These are phyloP conservation scores for Myxozyma geophila DNA, from an alignment of 805 yeast genomes.

Conservation along the genomic window DNA sequence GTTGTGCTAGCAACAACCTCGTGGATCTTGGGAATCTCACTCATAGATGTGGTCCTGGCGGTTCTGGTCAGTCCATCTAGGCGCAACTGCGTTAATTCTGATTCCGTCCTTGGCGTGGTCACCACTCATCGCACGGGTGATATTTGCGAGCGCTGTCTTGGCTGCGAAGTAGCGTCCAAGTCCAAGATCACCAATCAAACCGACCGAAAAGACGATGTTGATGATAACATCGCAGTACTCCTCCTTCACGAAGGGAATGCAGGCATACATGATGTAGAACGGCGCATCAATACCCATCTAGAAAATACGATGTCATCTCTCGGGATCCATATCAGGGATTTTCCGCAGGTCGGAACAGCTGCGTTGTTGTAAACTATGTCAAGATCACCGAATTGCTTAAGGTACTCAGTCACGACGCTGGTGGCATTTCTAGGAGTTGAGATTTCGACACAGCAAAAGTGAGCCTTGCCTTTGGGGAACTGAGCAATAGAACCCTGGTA, in stretches of 20 bases:
- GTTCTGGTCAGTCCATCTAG: background rate
- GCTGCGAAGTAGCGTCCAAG: background rate
- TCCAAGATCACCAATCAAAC: background rate
- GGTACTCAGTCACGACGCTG: background rate
- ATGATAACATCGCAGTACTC: background rate
- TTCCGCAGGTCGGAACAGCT: background rate
- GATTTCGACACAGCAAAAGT: background rate
- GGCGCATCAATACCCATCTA: background rate
- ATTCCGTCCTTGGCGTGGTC: background rate
- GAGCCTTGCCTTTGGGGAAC: background rate
- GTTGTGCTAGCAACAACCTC: background rate
- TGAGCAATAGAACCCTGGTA: background rate
- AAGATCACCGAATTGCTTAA: background rate
- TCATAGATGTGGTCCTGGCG: background rate
- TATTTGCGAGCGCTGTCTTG: background rate
- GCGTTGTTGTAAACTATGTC: background rate
- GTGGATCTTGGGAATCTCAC: background rate
- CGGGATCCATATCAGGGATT: background rate
- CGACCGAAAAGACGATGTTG: background rate
- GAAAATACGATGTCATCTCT: background rate
- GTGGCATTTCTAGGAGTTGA: background rate
- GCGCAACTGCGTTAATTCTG: background rate
- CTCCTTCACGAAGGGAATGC: background rate
- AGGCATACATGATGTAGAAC: background rate
- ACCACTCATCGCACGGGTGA: background rate